These are phyloP conservation scores for Sordariomycetes sp. DNA, from an alignment of 2,329 filamentous ascomycete genomes.

Conservation along the genomic window DNA sequence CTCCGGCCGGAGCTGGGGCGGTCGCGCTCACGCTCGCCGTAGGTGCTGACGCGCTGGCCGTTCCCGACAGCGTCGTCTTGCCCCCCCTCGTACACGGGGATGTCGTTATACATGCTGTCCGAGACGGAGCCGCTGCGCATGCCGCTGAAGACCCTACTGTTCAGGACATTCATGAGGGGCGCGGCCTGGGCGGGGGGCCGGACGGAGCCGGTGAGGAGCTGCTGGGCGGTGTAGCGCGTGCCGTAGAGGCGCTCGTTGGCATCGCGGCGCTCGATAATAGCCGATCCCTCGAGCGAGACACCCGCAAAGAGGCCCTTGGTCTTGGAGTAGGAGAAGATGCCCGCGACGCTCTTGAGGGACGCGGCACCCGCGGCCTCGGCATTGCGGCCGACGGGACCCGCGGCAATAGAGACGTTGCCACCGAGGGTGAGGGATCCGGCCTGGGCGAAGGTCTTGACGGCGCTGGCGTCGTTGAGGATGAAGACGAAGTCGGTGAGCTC, in stretches of 20 bases:
- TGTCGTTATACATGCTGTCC: constrained; percentile 83
- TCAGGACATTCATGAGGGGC: constrained; percentile 74
- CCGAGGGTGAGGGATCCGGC: constrained; percentile 84
- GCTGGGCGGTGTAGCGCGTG: constrained; percentile 65
- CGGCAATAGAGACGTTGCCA: constrained; percentile 92
- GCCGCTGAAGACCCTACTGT: constrained; percentile 74
- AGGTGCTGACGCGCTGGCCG: constrained; percentile 39
- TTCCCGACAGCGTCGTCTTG: constrained; percentile 83
- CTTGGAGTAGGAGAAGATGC: constrained; percentile 94
- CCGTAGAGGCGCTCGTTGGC: constrained; percentile 96
- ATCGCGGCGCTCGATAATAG: constrained; percentile 87
- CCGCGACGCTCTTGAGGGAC: constrained; percentile 78
- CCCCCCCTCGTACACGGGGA: constrained; percentile 74
- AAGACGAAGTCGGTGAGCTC: constrained; percentile 94
- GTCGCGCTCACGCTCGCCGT: constrained; percentile 55
- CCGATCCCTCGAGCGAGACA: constrained; percentile 86
- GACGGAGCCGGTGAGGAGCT: constrained; percentile 71
- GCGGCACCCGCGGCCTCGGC: constrained; percentile 93
- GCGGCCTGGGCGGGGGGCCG: constrained; percentile 71
- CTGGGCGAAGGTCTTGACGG: constrained; percentile 90
- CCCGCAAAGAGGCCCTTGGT: constrained; percentile 96
- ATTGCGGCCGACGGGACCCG: constrained; percentile 86
- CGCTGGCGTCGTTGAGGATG: constrained; percentile 84
- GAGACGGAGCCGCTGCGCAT: constrained; percentile 32
- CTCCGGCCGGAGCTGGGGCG: constrained; percentile 33